phyloP scores from a whole-genome alignment of 345 rosid species.

The Heritiera fomes region DNA sequence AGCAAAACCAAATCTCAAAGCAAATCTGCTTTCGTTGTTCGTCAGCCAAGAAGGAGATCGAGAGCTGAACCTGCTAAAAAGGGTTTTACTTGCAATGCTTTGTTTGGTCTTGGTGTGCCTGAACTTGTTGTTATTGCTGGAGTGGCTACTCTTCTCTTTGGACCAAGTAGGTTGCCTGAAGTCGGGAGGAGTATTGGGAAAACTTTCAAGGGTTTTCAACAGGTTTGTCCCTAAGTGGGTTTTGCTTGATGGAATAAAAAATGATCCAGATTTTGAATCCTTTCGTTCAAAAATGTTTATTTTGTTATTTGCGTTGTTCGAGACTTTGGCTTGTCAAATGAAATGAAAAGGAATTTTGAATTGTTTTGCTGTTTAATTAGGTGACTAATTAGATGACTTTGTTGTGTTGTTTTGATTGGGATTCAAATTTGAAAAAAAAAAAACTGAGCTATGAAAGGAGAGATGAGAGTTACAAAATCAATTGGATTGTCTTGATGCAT shows the following conservation, averaged over 20 bases:
- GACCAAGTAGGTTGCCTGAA: constrained; percentile 95
- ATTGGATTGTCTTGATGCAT: neutral
- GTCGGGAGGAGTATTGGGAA: constrained; percentile 92
- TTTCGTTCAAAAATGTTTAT: constrained; percentile 9
- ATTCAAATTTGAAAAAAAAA: neutral
- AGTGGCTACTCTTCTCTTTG: constrained; percentile 85
- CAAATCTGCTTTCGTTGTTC: constrained; percentile 39
- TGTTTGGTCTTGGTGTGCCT: constrained; percentile 94
- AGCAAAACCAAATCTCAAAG: constrained; percentile 28
- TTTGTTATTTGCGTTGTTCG: constrained; percentile 9
- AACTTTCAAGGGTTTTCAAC: constrained; percentile 93
- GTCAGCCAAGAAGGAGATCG: constrained; percentile 34
- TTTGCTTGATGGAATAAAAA: constrained; percentile 7
- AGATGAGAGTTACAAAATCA: neutral
- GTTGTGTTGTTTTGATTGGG: neutral
- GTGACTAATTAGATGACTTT: neutral
- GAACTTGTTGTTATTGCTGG: constrained; percentile 97
- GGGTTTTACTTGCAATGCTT: constrained; percentile 65
- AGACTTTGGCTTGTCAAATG: neutral
- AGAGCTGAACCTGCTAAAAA: constrained; percentile 39
- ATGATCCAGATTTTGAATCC: constrained; percentile 12
- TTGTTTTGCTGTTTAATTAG: neutral
- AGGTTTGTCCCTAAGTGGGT: constrained; percentile 48
- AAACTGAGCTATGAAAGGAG: neutral
- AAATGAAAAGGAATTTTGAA: neutral